Base-by-base conservation (phyloP, 1,139 yeast species). In the Pichia sp. region DNA sequence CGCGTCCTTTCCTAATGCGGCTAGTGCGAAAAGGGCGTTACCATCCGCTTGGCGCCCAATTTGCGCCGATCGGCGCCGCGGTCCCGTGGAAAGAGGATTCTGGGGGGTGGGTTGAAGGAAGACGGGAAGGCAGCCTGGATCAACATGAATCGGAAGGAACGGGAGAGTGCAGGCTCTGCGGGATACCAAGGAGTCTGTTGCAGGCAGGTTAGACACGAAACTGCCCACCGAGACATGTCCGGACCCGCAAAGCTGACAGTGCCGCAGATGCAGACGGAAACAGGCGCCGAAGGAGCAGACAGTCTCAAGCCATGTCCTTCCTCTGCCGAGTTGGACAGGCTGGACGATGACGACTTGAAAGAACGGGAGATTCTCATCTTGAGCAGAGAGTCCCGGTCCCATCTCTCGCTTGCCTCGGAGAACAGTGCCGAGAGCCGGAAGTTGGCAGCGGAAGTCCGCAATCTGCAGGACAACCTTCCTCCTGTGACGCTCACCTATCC, bases 401-500 rank as follows among this genome's bases (percentile, higher is more conserved):
- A 62, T 31, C 34, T 53, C 8, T 16, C 34, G 6, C 36, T 45
- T 16, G 40, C n/a, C 7, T 36, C 40, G 16, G n/a, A 12, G 40
- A 14, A 36, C 4, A 16, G n/a, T 9, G 40, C 7, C 16, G 16
- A 10, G 40, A 36, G 4, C 16, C 27, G 10, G 17, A 10, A 27
- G 12, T 17, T 12, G 24, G 9, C 38, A 44, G 17, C 7, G 16
- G 48, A 45, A n/a, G 20, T 45, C 16, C 17, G 24, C 12, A 3
- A 17, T n/a, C 27, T 52, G 20, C 20, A 46, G 17, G 17, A 30
- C 14, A 45, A 63, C 41, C 43, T 67, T 10, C 73, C 75, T 8
- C 65, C 61, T 16, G 80, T 78, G 1, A 56, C 63, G 4, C 68
- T 81, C 51, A 76, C 73, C 6, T 77, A 67, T 55, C 54, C 58